Percentiles rank a stretch among this genome's conserved stretches.
phyloP scores from a whole-genome alignment of 352 stramenopile genomes.

The Globisporangium middletonii region DNA sequence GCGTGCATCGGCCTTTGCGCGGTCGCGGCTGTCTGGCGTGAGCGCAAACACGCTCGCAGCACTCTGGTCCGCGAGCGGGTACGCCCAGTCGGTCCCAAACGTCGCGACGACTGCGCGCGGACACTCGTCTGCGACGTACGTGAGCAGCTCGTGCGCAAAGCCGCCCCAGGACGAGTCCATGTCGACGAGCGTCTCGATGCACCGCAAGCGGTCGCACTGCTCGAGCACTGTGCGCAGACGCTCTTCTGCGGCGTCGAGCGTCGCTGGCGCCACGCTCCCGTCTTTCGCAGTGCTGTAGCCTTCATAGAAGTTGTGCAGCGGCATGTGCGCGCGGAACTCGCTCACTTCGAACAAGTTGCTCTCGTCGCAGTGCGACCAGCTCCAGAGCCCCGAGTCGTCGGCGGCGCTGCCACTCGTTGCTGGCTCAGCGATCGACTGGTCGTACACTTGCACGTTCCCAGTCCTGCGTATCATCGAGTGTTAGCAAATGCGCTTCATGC shows the following conservation, averaged over 20 bases:
- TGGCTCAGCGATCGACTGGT: conserved; percentile 26
- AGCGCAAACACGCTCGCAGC: conserved; percentile 34
- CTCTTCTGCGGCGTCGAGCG: conserved; percentile 57
- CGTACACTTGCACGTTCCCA: conserved; percentile 57
- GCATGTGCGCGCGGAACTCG: conserved; percentile 72
- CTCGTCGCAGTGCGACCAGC: conserved; percentile 43
- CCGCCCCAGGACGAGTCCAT: conserved; percentile 80
- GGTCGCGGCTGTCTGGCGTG: conserved; percentile 32
- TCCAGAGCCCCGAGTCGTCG: conserved; percentile 38
- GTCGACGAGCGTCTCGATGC: conserved; percentile 68
- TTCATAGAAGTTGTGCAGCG: conserved; percentile 82
- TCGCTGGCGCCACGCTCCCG: conserved; percentile 45
- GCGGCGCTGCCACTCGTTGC: background rate
- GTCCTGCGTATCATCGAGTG: conserved; percentile 22
- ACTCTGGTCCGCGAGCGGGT: conserved; percentile 49
- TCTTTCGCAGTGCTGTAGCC: conserved; percentile 38
- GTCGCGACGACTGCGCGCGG: conserved; percentile 40
- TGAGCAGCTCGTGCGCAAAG: conserved; percentile 63
- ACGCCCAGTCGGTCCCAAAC: conserved; percentile 71
- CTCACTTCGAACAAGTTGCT: conserved; percentile 62
- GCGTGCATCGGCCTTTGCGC: conserved; percentile 50
- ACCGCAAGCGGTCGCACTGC: conserved; percentile 55
- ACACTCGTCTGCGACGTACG: conserved; percentile 69
- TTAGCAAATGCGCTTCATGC: no score
- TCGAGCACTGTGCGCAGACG: conserved; percentile 54